phyloP scores from a whole-genome alignment of 2,329 filamentous ascomycete species.

The Monosporascus cannonballus region DNA sequence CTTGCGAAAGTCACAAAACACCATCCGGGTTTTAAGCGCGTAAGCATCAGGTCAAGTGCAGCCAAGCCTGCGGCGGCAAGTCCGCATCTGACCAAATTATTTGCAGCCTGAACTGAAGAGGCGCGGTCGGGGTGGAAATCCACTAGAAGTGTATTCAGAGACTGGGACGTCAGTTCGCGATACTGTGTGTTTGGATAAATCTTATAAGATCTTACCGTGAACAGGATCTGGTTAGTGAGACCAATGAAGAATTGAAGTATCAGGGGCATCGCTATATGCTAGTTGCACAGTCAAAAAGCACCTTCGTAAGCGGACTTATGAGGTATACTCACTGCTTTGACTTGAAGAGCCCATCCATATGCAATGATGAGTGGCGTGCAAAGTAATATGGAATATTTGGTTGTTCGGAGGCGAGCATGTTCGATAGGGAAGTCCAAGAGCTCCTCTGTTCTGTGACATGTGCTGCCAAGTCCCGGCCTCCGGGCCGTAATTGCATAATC shows the following conservation, averaged over 20 bases:
- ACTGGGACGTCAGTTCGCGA: not conserved
- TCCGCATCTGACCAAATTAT: conserved; percentile 12
- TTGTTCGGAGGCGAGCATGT: conserved; percentile 2
- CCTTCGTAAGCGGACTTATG: not conserved
- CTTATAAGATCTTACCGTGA: conserved; percentile 1
- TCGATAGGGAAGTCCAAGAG: conserved; percentile 6
- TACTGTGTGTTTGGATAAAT: not conserved
- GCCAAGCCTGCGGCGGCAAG: conserved; percentile 10
- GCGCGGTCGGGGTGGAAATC: conserved; percentile 3
- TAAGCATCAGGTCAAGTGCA: conserved; percentile 5
- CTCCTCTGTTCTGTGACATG: not conserved
- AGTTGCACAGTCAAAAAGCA: not conserved
- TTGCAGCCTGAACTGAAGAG: conserved; percentile 9
- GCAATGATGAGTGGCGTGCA: conserved; percentile 4
- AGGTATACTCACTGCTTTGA: not conserved
- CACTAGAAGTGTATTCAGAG: conserved; percentile 7
- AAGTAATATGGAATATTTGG: conserved; percentile 1
- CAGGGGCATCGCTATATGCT: conserved; percentile 9
- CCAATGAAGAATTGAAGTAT: conserved; percentile 13
- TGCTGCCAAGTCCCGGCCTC: not conserved
- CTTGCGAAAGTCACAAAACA: conserved; percentile 7
- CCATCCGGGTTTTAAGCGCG: conserved; percentile 6
- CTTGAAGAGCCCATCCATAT: conserved; percentile 7
- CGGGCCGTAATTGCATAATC: conserved; percentile 3
- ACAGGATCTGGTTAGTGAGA: conserved; percentile 6